Evolutionary conservation across 495 filamentous ascomycete species (phyloP), one percentile per base, ranked within the genome.

Genomic region (Sphaerosporella brunnea): DNA sequence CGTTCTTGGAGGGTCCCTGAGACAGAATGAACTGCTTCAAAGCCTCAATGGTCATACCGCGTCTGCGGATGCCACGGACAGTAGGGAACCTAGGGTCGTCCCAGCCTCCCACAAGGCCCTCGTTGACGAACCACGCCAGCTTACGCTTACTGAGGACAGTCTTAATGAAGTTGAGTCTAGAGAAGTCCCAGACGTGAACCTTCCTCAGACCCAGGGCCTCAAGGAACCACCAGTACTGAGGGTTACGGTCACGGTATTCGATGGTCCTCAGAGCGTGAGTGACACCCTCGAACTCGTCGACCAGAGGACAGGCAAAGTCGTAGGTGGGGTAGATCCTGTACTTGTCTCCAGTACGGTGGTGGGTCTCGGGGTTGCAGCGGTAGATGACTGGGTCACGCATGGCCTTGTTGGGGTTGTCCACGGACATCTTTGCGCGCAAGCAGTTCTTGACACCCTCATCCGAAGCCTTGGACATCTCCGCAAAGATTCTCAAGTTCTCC

Each of bases 321-420:
- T 95, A 96, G 39, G 83, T 95, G 0, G 88, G 88, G 68, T 96
- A 96, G 54, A 92, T 79, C 67, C 92, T 93, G 84, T 86, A 95
- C 53, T 74, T 77, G 20, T 69, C 69, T 32, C 88, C 88, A 5
- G 88, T 96, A 36, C 90, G 81, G 67, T 93, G 88, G 62, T 96
- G 90, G 3, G 72, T 66, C n/a, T 75, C 65, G 11, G 77, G 69
- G 63, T 77, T 80, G 71, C 84, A 93, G 50, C 86, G 80, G 67
- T 95, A 95, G 65, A 95, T 90, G 61, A 93, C 87, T 10, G 87
- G 86, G 61, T 95, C 87, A 43, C 87, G 71, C 73, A 87, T 74
- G 40, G 82, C 78, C 66, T 82, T 85, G 70, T 90, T 88, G 52
- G 78, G 79, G 66, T 82, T 73, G 60, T 84, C 79, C 45, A 79